Base-by-base conservation (phyloP, 768 basidiomycete genomes). In the Krasilnikovozyma curviuscula region DNA sequence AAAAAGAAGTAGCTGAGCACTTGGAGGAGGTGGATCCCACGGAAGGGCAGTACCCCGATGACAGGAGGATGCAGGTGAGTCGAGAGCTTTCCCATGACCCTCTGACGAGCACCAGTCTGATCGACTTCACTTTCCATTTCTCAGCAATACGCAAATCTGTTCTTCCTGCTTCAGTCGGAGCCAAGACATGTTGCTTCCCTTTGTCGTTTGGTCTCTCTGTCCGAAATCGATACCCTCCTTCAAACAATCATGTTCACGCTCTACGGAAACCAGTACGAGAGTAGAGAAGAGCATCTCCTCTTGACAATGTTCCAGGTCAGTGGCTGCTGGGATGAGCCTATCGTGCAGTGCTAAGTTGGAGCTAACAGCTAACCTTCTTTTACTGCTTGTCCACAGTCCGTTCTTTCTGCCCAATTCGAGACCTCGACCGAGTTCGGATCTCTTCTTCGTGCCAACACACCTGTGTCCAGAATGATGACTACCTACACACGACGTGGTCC, bases 181-280 rank as follows among this genome's bases (percentile, higher is more conserved):
- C 93, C 93, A 13, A 78, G 91, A 35, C 93, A 98, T 66, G 81
- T 97, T 56, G 93, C 93, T 31, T 79, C 83, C 43, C 76, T 98
- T 21, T 97, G 93, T 60, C 81, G 93, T 16, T 81, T 98, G 50
- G 93, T 98, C 66, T 85, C 81, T 55, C 68, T 98, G 32, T 77
- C 83, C 40, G 93, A 98, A 69, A 97, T 98, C 61, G 93, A 98
- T 66, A 97, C 93, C 39, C 80, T 98, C 50, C 77, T 98, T 24
- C 93, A 98, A 65, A 98, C 93, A 2, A 93, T 98, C 66, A 98
- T 98, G 93, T 98, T 98, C 69, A 97, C 93, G 16, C 76, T 98
- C 25, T 98, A 97, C 63, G 93, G 93, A 54, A 91, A 98, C 70
- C 91, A 97, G 69, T 91, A 97, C 68, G 88, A 95, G 69, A 84